Evolutionary conservation across 306 rosid genomes (phyloP), one percentile per base, ranked within the genome.

Genomic region (Lagenaria siceraria): DNA sequence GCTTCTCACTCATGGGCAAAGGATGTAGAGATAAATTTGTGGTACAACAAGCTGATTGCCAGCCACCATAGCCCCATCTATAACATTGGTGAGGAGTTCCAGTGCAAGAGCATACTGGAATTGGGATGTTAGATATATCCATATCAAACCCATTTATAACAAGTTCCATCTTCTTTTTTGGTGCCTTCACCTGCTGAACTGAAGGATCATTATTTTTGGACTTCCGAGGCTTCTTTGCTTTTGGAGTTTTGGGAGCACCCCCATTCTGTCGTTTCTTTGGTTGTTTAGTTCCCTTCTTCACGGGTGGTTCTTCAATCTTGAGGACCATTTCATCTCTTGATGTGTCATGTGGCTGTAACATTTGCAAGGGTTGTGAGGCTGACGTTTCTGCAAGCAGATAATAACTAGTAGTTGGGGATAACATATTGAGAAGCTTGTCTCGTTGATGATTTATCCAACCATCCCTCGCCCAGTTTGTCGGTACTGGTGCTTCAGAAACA

Each of bases 1-100:
- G 86, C 87, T 95, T 95, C 13, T 97, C 89, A 81, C 97, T 95
- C 97, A 92, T 92, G 38, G 97, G 99, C 87, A 95, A 84, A 75
- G 99, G 99, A 86, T 92, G 91, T 18, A 85, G 55, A 0, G 97
- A 95, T 78, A 95, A 84, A 54, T 86, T 93, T 17, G 97, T 95
- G 27, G 97, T 95, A 77, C 97, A 95, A 75, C 99, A 95, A n/a
- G 99, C 96, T 55, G 97, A 95, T 76, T 95, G 99, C 99, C 99
- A 95, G 19, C 99, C 97, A 40, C 99, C 99, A 68, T 94, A 92
- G 10, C 99, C 99, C 99, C 99, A 95, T 73, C 96, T 83, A 59
- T 95, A 95, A 80, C 99, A 92, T 68, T 95, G 99, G 78, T 92
- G 96, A 75, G 97, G 88, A 14, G 82, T 1, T 61, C 97, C 99